phyloP scores from a whole-genome alignment of 306 rosid genomes.

The Prunus armeniaca region DNA sequence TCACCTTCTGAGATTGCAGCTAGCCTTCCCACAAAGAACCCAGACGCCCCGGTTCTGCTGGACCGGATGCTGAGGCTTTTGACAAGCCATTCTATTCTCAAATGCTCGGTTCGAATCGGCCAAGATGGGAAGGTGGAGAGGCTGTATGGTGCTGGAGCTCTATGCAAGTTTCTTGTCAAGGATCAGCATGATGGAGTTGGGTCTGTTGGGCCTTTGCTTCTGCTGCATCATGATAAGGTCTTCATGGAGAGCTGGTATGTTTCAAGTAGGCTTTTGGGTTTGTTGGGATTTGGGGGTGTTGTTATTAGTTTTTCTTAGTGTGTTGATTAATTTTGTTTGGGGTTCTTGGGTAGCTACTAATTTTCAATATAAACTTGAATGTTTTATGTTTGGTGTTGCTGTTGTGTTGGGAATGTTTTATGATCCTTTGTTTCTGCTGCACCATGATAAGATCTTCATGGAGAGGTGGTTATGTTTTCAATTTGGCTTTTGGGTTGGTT shows the following conservation, averaged over 20 bases:
- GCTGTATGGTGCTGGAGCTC: constrained; percentile 16
- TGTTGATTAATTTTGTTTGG: no score
- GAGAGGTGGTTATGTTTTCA: no score
- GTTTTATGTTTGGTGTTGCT: no score
- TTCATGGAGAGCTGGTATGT: constrained; percentile 24
- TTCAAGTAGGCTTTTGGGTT: neutral
- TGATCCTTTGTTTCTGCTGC: no score
- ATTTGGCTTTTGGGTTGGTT: no score
- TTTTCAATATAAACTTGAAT: no score
- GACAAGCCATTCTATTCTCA: constrained; percentile 25
- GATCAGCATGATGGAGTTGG: constrained; percentile 4
- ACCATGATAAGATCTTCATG: no score
- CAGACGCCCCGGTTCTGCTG: constrained; percentile 17
- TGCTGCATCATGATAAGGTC: constrained; percentile 21
- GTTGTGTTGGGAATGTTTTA: no score
- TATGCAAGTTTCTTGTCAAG: constrained; percentile 19
- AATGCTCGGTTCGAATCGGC: constrained; percentile 14
- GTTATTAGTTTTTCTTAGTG: no score
- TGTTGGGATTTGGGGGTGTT: no score
- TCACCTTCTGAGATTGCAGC: constrained; percentile 25
- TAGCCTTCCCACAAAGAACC: constrained; percentile 21
- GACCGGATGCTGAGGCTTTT: constrained; percentile 36
- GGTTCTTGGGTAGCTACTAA: no score
- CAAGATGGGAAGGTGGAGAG: constrained; percentile 8
- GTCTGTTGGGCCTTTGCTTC: constrained; percentile 22